Evolutionary conservation across 306 rosid genomes (phyloP), one percentile per base, ranked within the genome.

Genomic region (Trichosanthes cucumerina): DNA sequence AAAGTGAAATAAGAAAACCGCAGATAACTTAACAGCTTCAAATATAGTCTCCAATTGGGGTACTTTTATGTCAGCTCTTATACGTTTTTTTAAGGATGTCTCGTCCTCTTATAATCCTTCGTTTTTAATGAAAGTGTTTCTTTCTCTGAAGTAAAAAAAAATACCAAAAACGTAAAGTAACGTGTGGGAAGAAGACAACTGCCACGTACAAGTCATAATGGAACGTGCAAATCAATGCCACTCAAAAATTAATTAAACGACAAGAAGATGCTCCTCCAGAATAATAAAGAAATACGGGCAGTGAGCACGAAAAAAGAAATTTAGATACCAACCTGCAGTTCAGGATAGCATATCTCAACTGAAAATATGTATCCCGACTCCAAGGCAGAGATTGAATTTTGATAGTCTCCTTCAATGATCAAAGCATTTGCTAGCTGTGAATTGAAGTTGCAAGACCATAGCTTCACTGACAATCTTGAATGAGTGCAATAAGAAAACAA

Each of bases 371-470:
- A 90, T 43, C 98, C 98, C 56, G 89, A 82, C 79, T 90, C 91
- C 65, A 94, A 90, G 46, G 95, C 93, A 39, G 93, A 83, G 44
- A 92, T 81, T 60, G 98, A 88, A 76, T 88, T 90, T 82, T 79
- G 90, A 76, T 90, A 89, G 80, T 94, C 97, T 57, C 97, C 98
- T 86, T 94, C 98, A 66, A 89, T 91, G 24, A 87, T 87, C 83
- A 95, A 83, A 79, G 97, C 97, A 86, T 95, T 95, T 7, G 98
- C 97, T 60, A 94, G 96, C 90, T 95, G 98, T 44, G 97, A 88
- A 85, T 91, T 92, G 87, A 95, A 95, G 93, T 95, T 95, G 90
- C 98, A 95, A 41, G 87, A 81, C 98, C 98, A 95, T 75, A 95
- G 80, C 82, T 90, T 92, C 86, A 88, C 92, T 73, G 95, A 82